phyloP scores from a whole-genome alignment of 2,329 filamentous ascomycete species.

The Phialocephala subalpina region DNA sequence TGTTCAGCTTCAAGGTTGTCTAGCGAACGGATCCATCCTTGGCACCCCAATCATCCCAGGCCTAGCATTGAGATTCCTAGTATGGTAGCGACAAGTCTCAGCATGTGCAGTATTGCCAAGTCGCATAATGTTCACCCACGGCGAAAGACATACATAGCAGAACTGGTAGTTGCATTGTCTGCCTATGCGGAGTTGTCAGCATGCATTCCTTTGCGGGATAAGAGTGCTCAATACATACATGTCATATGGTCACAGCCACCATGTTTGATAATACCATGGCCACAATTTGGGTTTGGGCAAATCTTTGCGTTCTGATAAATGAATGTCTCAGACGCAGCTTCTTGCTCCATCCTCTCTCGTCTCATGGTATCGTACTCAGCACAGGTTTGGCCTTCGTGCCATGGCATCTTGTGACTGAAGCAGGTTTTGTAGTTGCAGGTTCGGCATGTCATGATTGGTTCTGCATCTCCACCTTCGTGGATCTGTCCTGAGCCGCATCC shows the following conservation, averaged over 20 bases:
- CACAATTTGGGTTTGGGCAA: slow-evolving; percentile 22
- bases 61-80: background rate
- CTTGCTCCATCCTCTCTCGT: slow-evolving; percentile 21
- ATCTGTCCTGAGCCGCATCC: slow-evolving; percentile 61
- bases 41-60: background rate
- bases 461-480: slow-evolving; percentile 50
- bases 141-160: slow-evolving; percentile 19
- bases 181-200: background rate
- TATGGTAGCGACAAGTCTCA: slow-evolving; percentile 14
- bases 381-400: slow-evolving; percentile 43
- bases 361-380: slow-evolving; percentile 49
- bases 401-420: slow-evolving; percentile 48
- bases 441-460: slow-evolving; percentile 53
- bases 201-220: background rate
- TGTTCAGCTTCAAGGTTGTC: too few species aligned
- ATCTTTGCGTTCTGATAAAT: slow-evolving; percentile 14
- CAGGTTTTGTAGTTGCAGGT: slow-evolving; percentile 52
- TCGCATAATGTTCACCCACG: slow-evolving; percentile 9
- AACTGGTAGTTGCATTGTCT: slow-evolving; percentile 18
- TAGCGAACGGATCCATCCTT: background rate
- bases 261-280: slow-evolving; percentile 19
- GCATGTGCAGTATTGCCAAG: slow-evolving; percentile 11
- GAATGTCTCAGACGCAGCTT: slow-evolving; percentile 18
- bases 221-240: slow-evolving; percentile 22
- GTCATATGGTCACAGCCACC: slow-evolving; percentile 35